Evolutionary conservation across 495 filamentous ascomycete species (phyloP), one percentile per base, ranked within the genome.

Genomic region (Tuber borchii): DNA sequence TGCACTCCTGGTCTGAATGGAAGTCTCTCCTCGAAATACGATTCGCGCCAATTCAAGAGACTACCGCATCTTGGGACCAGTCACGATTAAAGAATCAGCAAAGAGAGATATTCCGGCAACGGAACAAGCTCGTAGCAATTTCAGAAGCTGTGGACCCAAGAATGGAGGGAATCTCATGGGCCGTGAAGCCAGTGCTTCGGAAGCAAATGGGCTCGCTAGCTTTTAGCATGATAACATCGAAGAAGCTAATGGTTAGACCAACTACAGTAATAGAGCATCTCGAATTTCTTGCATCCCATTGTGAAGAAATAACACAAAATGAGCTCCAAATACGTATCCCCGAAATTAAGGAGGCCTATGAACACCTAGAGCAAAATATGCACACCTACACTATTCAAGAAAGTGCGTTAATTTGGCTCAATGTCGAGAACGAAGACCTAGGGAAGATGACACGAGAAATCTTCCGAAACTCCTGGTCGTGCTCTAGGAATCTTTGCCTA

Each of bases 111-210:
- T 40, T 40, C 5, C 39, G 39, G 3, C 39, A 31, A n/a, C n/a
- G 9, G 51, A 61, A 61, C 14, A 69, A 44, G 12, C 75, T 79
- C 40, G 68, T 77, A 22, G 31, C 73, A 40, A 71, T 79, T 37
- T 70, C 69, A 16, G 65, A 16, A 31, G 70, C 76, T 31, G 43
- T 82, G 46, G 69, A 39, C 31, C 37, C 69, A 31, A 71, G 71
- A 31, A 45, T 75, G 39, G 43, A 37, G 43, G 65, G 42, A 40
- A 79, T 82, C n/a, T 72, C 79, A 48, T 82, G 80, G 80, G 77
- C 79, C 40, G 79, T 79, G 48, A 72, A 72, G 2, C 76, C 76
- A 22, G 70, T 78, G 26, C 48, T 82, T 5, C 22, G 44, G 9
- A 39, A 69, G 26, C 65, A 48, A 61, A 76, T 78, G 17, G 71